These are phyloP conservation scores for Paecilomyces fulvus DNA, from an alignment of 2,329 filamentous ascomycete species.

Conservation along the genomic window DNA sequence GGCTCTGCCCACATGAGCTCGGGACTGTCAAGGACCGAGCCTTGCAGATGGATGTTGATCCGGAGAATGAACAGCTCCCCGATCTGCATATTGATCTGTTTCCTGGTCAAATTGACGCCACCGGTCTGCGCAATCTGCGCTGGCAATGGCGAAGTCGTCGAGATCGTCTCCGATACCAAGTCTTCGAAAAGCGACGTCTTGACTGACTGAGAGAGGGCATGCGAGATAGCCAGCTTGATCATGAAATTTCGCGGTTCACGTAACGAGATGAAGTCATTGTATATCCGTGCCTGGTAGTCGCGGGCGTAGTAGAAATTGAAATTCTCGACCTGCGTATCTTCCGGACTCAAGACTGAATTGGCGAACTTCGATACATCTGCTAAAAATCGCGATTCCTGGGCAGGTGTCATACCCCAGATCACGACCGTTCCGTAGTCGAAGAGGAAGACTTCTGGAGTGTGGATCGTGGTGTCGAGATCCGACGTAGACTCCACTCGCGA, in stretches of 20 bases:
- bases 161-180: slow-evolving; percentile 85
- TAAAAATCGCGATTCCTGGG: slow-evolving; percentile 81
- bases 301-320: slow-evolving; percentile 99
- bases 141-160: slow-evolving; percentile 86
- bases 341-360: slow-evolving; percentile 74
- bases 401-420: slow-evolving; percentile 94
- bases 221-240: slow-evolving; percentile 93
- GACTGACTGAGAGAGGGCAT: slow-evolving; percentile 90
- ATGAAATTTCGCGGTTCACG: slow-evolving; percentile 95
- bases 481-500: slow-evolving; percentile 33
- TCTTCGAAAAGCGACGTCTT: slow-evolving; percentile 98
- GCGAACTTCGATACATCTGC: slow-evolving; percentile 95
- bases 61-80: slow-evolving; percentile 95
- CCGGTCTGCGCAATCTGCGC: slow-evolving; percentile 87
- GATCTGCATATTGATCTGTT: slow-evolving; percentile 98
- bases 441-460: slow-evolving; percentile 89
- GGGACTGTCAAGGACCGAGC: slow-evolving; percentile 89
- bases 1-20: slow-evolving; percentile 99
- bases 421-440: slow-evolving; percentile 98
- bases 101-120: slow-evolving; percentile 77
- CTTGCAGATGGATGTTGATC: slow-evolving; percentile 97
- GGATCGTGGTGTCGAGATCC: slow-evolving; percentile 79
- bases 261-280: slow-evolving; percentile 97
- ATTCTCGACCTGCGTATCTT: slow-evolving; percentile 89
- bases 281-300: slow-evolving; percentile 96